Percentiles rank a stretch among this genome's conserved stretches.
Evolutionary conservation across 1,139 yeast genomes (phyloP).

Genomic region (Yamadazyma dushanensis): DNA sequence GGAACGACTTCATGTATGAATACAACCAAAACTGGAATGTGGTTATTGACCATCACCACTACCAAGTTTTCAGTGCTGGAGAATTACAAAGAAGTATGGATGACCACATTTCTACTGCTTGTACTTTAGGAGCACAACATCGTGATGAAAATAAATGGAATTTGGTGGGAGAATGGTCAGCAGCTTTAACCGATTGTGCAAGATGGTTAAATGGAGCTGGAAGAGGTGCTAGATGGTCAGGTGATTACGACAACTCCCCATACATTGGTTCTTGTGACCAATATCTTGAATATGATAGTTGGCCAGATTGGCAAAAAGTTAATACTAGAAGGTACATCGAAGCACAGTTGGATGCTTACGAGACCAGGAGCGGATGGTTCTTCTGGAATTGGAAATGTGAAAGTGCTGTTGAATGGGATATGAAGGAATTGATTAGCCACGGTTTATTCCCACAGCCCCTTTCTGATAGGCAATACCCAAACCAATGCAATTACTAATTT

Average conservation of each 20-base stretch:
- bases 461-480: constrained; percentile 60
- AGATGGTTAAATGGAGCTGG: constrained; percentile 91
- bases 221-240: constrained; percentile 83
- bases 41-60: constrained; percentile 86
- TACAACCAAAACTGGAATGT: constrained; percentile 57
- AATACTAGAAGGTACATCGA: constrained; percentile 74
- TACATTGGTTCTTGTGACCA: constrained; percentile 66
- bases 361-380: constrained; percentile 73
- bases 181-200: constrained; percentile 92
- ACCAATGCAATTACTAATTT: constrained; percentile 54
- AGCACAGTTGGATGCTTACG: constrained; percentile 87
- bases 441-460: constrained; percentile 84
- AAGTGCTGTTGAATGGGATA: constrained; percentile 83
- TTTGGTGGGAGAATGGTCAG: constrained; percentile 90
- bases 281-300: constrained; percentile 52
- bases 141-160: constrained; percentile 66
- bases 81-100: constrained; percentile 59
- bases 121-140: constrained; percentile 57
- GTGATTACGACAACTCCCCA: constrained; percentile 52
- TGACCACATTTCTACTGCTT: constrained; percentile 63
- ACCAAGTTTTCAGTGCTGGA: constrained; percentile 75
- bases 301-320: constrained; percentile 59
- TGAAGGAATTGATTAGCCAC: constrained; percentile 52
- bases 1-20: constrained; percentile 52
- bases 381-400: constrained; percentile 96